Evolutionary conservation across 352 stramenopile species (phyloP).

Genomic region (Phytopythium mirpurense): DNA sequence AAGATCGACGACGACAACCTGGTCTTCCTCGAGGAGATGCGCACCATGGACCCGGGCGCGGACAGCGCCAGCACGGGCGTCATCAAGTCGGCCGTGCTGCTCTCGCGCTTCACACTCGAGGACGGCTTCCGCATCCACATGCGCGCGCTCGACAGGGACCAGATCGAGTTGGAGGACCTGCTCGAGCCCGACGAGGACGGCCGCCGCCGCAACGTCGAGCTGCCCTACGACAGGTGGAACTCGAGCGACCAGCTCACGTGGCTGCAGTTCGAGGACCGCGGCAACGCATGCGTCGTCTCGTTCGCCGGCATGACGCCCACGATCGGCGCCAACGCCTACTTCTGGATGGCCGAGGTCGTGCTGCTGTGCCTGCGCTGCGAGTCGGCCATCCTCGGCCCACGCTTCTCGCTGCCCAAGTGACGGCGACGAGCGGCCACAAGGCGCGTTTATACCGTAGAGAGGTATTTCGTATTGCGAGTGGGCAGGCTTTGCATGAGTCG

Average conservation of each 20-base stretch:
- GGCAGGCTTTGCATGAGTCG: too few relatives aligned
- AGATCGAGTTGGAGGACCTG: conserved; percentile 24
- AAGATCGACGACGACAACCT: conserved; percentile 27
- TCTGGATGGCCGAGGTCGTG: conserved; percentile 38
- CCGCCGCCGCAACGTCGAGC: background rate
- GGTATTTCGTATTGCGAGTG: too few relatives aligned
- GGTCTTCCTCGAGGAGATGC: conserved; percentile 25
- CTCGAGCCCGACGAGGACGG: too few relatives aligned
- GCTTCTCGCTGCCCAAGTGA: conserved; percentile 12
- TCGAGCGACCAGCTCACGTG: conserved; percentile 16
- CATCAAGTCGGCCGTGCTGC: conserved; percentile 16
- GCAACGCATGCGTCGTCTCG: conserved; percentile 26
- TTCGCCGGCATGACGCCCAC: conserved; percentile 28
- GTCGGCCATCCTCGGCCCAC: conserved; percentile 24
- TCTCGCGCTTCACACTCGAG: conserved; percentile 13
- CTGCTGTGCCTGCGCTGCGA: conserved; percentile 36
- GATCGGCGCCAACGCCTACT: conserved; percentile 29
- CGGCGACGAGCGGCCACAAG: too few relatives aligned
- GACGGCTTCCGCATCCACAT: conserved; percentile 23
- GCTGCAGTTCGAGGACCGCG: conserved; percentile 28
- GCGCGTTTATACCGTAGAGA: too few relatives aligned
- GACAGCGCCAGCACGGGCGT: conserved; percentile 3
- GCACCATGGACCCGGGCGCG: conserved; percentile 21
- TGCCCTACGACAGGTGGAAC: too few relatives aligned
- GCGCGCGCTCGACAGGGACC: conserved; percentile 23